phyloP scores from a whole-genome alignment of 352 stramenopile genomes.

The Blastocystis sp. region DNA sequence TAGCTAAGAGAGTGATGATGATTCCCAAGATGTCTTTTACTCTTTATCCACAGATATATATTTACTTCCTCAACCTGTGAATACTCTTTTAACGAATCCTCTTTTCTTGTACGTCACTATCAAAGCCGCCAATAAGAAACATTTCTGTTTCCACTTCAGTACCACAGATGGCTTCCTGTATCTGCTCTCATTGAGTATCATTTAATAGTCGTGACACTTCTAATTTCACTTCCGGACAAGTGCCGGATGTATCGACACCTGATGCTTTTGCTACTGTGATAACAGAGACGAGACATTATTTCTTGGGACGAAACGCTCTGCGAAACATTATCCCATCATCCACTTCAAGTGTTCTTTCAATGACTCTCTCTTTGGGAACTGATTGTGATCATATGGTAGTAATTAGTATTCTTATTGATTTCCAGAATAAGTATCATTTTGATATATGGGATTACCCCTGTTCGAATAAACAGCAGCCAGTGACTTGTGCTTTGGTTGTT shows the following conservation, averaged over 20 bases:
- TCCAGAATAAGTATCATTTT: slow-evolving; percentile 55
- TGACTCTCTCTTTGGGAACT: neutral
- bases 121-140: neutral
- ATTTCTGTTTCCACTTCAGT: slow-evolving; percentile 28
- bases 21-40: neutral
- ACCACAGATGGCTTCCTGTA: slow-evolving; percentile 23
- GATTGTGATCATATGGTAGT: neutral
- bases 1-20: neutral
- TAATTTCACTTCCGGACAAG: neutral
- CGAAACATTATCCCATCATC: neutral
- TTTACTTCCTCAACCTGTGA: neutral
- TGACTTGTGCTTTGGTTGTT: neutral
- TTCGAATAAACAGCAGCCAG: neutral
- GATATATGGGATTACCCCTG: neutral
- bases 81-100: slow-evolving; percentile 28
- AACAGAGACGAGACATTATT: slow-evolving; percentile 17
- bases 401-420: neutral
- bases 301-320: slow-evolving; percentile 26
- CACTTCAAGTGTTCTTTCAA: neutral
- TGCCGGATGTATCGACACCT: neutral
- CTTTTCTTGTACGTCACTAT: slow-evolving; percentile 36
- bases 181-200: neutral
- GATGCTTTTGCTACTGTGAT: neutral
- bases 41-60: slow-evolving; percentile 18
- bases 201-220: neutral